Evolutionary conservation across 225 moss, liverwort and hornwort species (phyloP), one percentile per base, ranked within the genome.

Genomic region (Marchantia polymorpha): DNA sequence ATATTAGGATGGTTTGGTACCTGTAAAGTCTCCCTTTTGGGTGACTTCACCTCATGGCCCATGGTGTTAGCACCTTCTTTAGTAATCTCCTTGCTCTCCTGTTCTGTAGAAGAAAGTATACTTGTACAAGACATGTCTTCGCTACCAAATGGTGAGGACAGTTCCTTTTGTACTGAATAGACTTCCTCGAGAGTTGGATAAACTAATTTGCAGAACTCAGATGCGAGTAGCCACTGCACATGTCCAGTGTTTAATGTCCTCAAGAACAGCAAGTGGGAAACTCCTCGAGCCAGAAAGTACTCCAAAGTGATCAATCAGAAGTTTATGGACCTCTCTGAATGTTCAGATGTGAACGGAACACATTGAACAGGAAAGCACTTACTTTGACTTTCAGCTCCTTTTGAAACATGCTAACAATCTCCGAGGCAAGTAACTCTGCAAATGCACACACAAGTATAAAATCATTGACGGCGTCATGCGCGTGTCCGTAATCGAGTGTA

Each of bases 311-410:
- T 5, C 39, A 2, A 39, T 39, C 2, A 39, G 39, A 39, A 39
- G 5, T 39, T 39, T 39, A 39, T 39, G 39, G 5, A 39, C 39
- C 39, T 39, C 39, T 39, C 39, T 39, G 39, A 2, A 5, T 39
- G 39, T 39, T 39, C 39, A 39, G 39, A 39, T 39, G 39, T 39
- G 39, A 39, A 39, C 39, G 39, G 2, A 39, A 39, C 39, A 39
- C 39, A 39, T 39, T 50, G 50, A 51, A 58, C 56, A 31, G 30
- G 55, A 55, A 23, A 19, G 27, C 15, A 6, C 77, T 64, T 47
- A 69, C 96, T 91, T 97, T 97, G 15, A 99, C 72, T 84, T 90
- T 93, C 68, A 99, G 87, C 89, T 99, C 99, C 83, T 83, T 81
- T 75, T 93, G 86, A 82, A 89, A 99, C 99, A 99, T 99, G 67